Evolutionary conservation across 495 filamentous ascomycete genomes (phyloP).

Genomic region (Ramalina intermedia): DNA sequence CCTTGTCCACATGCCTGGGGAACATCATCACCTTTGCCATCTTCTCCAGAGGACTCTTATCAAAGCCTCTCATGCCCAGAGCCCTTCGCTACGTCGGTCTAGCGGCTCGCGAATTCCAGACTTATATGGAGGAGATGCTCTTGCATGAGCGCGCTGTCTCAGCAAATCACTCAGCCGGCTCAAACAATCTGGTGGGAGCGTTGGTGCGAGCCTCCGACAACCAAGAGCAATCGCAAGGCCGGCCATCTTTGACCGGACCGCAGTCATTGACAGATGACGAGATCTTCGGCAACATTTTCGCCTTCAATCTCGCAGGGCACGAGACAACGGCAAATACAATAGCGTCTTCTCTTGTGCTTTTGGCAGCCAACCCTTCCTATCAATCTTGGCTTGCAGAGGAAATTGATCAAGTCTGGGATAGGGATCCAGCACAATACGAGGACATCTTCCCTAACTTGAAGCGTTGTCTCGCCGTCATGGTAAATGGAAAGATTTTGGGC

Average conservation of each 20-base stretch:
- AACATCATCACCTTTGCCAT: slow-evolving; percentile 21
- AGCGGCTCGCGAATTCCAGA: slow-evolving; percentile 3
- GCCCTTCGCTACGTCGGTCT: not conserved
- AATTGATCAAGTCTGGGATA: slow-evolving; percentile 14
- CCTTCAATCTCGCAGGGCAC: slow-evolving; percentile 39
- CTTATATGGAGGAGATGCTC: slow-evolving; percentile 17
- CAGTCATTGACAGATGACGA: slow-evolving; percentile 24
- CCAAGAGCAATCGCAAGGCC: too few relatives aligned
- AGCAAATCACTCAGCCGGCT: slow-evolving; percentile 5
- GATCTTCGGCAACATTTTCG: slow-evolving; percentile 39
- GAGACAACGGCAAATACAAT: slow-evolving; percentile 40
- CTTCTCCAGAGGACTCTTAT: slow-evolving; percentile 17
- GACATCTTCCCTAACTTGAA: slow-evolving; percentile 14
- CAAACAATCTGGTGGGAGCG: slow-evolving; percentile 25
- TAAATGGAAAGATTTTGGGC: not conserved
- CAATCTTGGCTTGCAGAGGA: slow-evolving; percentile 36
- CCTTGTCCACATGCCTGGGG: slow-evolving; percentile 18
- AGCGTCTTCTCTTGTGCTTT: slow-evolving; percentile 31
- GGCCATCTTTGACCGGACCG: too few relatives aligned
- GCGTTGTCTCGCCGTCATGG: slow-evolving; percentile 14
- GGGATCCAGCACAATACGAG: slow-evolving; percentile 12
- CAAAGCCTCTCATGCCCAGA: slow-evolving; percentile 15
- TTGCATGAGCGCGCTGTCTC: slow-evolving; percentile 6
- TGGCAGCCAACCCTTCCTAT: slow-evolving; percentile 32
- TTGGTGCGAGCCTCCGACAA: slow-evolving; percentile 24